A percentile compares a stretch with the other conserved stretches of the same genome.
These are phyloP conservation scores for Leccinum rimulosum DNA, from an alignment of 768 basidiomycete genomes.

Conservation along the genomic window DNA sequence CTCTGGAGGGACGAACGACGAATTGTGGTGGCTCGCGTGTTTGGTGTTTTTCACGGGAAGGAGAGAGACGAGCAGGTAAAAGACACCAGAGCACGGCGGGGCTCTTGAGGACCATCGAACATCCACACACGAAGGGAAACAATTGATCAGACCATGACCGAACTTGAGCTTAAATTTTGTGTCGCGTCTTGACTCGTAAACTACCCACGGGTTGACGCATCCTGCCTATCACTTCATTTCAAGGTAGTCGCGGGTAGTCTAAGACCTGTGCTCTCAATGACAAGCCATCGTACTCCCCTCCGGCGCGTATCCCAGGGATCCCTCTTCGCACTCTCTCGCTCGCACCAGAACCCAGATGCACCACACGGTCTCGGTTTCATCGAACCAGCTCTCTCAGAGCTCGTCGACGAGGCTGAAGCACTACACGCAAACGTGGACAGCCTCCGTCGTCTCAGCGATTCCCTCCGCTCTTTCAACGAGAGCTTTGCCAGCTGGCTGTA, in stretches of 20 bases:
- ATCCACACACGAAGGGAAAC: background rate
- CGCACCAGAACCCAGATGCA: constrained; percentile 62
- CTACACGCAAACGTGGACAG: constrained; percentile 74
- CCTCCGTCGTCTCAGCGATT: constrained; percentile 67
- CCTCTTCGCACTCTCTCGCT: constrained; percentile 80
- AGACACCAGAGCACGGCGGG: constrained; percentile 33
- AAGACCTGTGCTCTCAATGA: constrained; percentile 4
- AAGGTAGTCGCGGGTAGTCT: too few species aligned
- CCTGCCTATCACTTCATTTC: too few species aligned
- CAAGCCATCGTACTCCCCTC: constrained; percentile 62
- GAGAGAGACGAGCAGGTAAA: constrained; percentile 37
- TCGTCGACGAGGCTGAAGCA: constrained; percentile 83
- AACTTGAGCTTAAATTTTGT: background rate
- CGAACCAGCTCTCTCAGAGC: constrained; percentile 78
- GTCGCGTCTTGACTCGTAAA: background rate
- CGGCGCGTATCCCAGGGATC: constrained; percentile 91
- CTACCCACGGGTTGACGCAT: background rate
- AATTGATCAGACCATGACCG: too few species aligned
- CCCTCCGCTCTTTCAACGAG: constrained; percentile 87
- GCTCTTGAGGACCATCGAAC: constrained; percentile 36
- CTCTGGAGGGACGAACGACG: constrained; percentile 21
- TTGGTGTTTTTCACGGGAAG: background rate
- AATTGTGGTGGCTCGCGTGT: constrained; percentile 14
- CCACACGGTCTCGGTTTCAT: constrained; percentile 85
- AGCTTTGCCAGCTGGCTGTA: constrained; percentile 90